phyloP scores from a whole-genome alignment of 805 yeast genomes.

The Kodamaea hsintzibuensis region DNA sequence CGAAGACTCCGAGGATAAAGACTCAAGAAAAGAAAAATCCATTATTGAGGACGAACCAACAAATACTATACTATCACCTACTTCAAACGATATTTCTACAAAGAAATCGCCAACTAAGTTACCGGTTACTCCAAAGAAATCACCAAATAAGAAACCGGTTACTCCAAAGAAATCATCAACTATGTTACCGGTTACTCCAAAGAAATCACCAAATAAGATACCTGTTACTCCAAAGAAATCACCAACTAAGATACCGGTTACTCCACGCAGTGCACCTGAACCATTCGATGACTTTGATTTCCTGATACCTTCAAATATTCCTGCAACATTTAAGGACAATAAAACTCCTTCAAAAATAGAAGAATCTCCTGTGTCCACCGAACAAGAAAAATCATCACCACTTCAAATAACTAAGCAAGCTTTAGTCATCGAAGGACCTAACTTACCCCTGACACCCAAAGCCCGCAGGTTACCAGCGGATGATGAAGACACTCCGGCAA shows the following conservation, averaged over 20 bases:
- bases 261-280: no score
- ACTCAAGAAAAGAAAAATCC: no score
- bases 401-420: background rate
- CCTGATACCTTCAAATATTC: background rate
- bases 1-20: no score
- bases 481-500: background rate
- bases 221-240: background rate
- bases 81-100: no score
- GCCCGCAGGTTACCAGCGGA: background rate
- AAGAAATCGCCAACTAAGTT: no score
- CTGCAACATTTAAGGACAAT: background rate
- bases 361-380: background rate
- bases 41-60: no score
- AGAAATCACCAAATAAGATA: no score
- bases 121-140: no score
- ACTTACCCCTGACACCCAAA: background rate
- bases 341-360: background rate
- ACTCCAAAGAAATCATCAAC: no score
- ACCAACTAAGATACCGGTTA: background rate
- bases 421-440: background rate
- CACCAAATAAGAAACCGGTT: no score
- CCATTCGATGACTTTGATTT: background rate
- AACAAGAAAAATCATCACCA: background rate
- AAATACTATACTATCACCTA: no score
- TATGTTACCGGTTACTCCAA: no score